Evolutionary conservation across 1,139 yeast genomes (phyloP).

Genomic region (Kodamaea sp.): DNA sequence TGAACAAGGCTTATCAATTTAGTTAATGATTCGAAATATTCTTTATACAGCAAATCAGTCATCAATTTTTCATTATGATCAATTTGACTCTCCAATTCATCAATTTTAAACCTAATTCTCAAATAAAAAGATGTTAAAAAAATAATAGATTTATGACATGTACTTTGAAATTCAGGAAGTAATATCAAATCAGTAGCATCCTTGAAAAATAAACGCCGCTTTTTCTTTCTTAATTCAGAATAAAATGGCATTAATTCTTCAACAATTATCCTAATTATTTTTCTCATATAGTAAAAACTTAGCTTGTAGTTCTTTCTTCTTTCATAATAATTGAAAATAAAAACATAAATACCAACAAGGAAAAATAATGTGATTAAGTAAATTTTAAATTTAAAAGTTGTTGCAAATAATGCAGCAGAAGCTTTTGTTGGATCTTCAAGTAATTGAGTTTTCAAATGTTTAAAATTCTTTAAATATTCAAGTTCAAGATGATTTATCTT

Average conservation of each 20-base stretch:
- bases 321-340: constrained; percentile 42
- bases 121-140: constrained; percentile 25
- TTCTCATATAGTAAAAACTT: constrained; percentile 35
- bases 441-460: constrained; percentile 15
- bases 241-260: constrained; percentile 41
- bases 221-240: constrained; percentile 30
- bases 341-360: constrained; percentile 33
- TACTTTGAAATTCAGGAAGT: constrained; percentile 39
- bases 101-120: constrained; percentile 15
- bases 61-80: constrained; percentile 9
- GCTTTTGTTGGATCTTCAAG: constrained; percentile 13
- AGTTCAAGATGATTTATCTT: constrained; percentile 15
- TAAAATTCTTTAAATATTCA: constrained; percentile 16
- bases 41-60: constrained; percentile 7
- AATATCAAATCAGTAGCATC: constrained; percentile 33
- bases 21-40: constrained; percentile 7
- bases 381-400: constrained; percentile 9
- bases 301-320: constrained; percentile 20
- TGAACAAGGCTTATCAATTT: constrained; percentile 5
- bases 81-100: constrained; percentile 6
- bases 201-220: constrained; percentile 20
- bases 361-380: constrained; percentile 17
- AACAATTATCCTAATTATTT: constrained; percentile 26
- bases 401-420: constrained; percentile 8
- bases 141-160: constrained; percentile 37